Evolutionary conservation across 805 yeast genomes (phyloP).

Genomic region (Ogataea pignaliae): DNA sequence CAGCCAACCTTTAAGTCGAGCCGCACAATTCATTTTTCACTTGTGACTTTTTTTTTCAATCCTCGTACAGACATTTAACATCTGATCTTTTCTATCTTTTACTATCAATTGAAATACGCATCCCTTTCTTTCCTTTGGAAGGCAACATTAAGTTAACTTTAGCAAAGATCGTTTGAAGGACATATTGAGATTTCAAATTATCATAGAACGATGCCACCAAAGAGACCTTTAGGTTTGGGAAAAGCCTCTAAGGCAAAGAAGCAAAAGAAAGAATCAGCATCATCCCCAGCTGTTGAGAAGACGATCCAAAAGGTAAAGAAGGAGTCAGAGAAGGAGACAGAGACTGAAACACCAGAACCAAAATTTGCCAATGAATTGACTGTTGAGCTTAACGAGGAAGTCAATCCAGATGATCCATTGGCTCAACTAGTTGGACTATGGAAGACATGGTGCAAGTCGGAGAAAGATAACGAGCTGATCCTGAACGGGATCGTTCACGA

Average conservation of each 20-base stretch:
- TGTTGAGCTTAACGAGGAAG: conserved; percentile 66
- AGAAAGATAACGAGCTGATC: conserved; percentile 58
- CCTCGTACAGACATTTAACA: no score
- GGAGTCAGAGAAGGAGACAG: conserved; percentile 14
- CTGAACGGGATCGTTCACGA: conserved; percentile 88
- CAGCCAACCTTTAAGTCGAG: no score
- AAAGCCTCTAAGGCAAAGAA: conserved; percentile 44
- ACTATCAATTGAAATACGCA: no score
- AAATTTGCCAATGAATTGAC: conserved; percentile 37
- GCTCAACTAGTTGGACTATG: conserved; percentile 72
- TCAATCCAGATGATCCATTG: conserved; percentile 74
- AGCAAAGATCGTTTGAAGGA: no score
- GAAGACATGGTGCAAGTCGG: conserved; percentile 53
- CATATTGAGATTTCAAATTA: no score
- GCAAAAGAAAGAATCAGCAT: conserved; percentile 31
- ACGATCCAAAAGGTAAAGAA: conserved; percentile 18
- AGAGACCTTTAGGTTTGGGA: conserved; percentile 65
- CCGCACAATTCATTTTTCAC: no score
- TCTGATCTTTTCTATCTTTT: no score
- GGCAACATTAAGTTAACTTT: no score
- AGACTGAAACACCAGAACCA: conserved; percentile 9
- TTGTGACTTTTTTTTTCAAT: no score
- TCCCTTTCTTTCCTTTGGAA: no score
- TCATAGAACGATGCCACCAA: conserved; percentile 42
- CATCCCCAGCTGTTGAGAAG: not conserved